Base-by-base conservation (phyloP, 257 asterid genomes). In the Rhazya stricta region DNA sequence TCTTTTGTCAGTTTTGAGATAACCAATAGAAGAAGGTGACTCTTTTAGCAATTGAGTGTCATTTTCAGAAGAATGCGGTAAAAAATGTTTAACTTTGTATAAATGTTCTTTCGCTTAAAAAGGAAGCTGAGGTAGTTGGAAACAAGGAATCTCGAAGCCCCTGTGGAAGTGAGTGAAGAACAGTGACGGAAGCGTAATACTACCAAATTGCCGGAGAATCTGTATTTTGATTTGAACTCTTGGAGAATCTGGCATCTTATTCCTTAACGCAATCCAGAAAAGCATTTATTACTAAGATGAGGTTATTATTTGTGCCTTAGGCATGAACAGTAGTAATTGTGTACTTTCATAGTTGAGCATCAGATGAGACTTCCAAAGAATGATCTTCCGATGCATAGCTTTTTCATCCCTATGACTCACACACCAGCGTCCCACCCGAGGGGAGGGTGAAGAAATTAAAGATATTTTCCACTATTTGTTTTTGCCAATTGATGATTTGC, bases 161-260 rank as follows among this genome's bases (percentile, higher is more conserved):
- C 48, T 46, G 50, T 61, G 27, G 30, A 72, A 58, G 51, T 1
- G 39, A 75, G 15, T 18, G 45, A 61, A 8, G 56, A 25, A 18
- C 16, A 27, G 27, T 21, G 19, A 41, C 10, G 19, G 63, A 30
- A 30, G 39, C 61, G 74, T 73, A n/a, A n/a, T n/a, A n/a, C n/a
- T n/a, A 45, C 45, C 72, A 71, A 67, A 67, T 79, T 56, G 75
- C 60, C 54, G 34, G 76, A 68, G 78, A 74, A 67, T 79, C 79
- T 67, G n/a, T 29, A 11, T 42, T 61, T 62, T 78, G 74, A 73
- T 30, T 13, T 32, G 36, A 74, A 69, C 79, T 37, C 79, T 18
- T 39, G 0, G 15, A 21, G 75, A 73, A 62, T 63, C 21, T 70
- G 41, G 80, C 69, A 76, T 76, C 80, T 42, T 48, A 57, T 80